Evolutionary conservation across 371 early-diverging fungal species (phyloP).

Genomic region (Mucor racemosus): DNA sequence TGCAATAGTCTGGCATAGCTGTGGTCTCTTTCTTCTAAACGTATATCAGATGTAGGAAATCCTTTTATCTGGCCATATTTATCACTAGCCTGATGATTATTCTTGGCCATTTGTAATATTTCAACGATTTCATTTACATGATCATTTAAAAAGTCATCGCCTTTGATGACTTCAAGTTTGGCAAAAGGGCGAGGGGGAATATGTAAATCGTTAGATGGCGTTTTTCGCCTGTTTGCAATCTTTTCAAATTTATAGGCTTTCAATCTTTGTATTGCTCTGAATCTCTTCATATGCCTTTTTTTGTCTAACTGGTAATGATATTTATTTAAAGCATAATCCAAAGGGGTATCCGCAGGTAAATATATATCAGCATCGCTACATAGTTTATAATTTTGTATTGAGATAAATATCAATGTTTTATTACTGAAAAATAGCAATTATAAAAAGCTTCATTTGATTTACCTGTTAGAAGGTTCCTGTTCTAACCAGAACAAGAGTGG

Average conservation of each 20-base stretch:
- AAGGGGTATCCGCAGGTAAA: constrained; percentile 29
- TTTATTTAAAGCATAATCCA: not conserved
- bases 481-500: constrained; percentile 25
- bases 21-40: not conserved
- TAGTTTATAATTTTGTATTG: not conserved
- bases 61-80: not conserved
- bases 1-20: not conserved
- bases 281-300: not conserved
- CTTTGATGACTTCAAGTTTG: not conserved
- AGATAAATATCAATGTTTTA: not conserved
- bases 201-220: not conserved
- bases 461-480: constrained; percentile 22
- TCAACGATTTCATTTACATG: constrained; percentile 2
- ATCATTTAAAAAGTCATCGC: not conserved
- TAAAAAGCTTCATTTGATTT: no score
- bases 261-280: constrained; percentile 10
- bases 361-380: constrained; percentile 1
- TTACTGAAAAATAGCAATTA: not conserved
- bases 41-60: not conserved
- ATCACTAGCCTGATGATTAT: no score
- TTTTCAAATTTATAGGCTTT: constrained; percentile 6
- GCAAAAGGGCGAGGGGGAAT: not conserved
- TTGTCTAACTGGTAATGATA: not conserved
- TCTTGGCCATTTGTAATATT: not conserved
- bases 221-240: not conserved